These are phyloP conservation scores for Paraphaeosphaeria minitans DNA, from an alignment of 2,329 filamentous ascomycete species.

Conservation along the genomic window DNA sequence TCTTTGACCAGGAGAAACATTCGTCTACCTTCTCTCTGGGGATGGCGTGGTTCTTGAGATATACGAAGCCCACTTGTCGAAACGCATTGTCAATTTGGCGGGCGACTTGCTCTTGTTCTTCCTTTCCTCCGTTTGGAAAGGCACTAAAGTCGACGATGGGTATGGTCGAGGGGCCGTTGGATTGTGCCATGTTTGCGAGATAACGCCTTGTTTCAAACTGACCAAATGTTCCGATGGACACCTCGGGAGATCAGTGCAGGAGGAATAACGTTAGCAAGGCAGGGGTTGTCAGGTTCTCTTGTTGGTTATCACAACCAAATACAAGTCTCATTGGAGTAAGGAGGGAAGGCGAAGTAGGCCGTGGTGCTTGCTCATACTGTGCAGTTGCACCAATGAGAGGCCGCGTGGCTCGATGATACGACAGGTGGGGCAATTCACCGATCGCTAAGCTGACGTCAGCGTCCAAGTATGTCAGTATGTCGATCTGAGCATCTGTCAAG, in stretches of 20 bases:
- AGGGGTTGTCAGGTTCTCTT: background rate
- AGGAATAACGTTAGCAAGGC: background rate
- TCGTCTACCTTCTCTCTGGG: constrained; percentile 33
- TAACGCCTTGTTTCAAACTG: too few relatives aligned
- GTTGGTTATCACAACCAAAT: background rate
- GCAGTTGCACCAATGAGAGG: constrained; percentile 6
- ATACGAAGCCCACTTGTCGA: constrained; percentile 48
- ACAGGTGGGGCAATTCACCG: background rate
- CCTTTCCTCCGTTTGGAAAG: constrained; percentile 23
- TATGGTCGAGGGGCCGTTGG: constrained; percentile 17
- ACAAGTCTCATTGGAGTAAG: background rate
- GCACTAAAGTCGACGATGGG: constrained; percentile 38
- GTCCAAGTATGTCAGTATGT: background rate
- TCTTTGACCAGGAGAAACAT: constrained; percentile 38
- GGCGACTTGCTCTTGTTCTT: constrained; percentile 29
- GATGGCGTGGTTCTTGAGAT: constrained; percentile 49
- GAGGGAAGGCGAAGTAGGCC: background rate
- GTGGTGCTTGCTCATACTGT: background rate
- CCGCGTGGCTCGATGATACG: background rate
- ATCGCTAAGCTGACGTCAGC: constrained; percentile 9
- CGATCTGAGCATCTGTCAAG: background rate
- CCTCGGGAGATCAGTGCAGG: background rate
- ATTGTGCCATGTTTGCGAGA: background rate
- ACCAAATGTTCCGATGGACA: too few relatives aligned
- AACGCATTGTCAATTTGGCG: constrained; percentile 47